Conservation (phyloP, 2,329 filamentous ascomycete species). For the Fusarium kyushuense region DNA sequence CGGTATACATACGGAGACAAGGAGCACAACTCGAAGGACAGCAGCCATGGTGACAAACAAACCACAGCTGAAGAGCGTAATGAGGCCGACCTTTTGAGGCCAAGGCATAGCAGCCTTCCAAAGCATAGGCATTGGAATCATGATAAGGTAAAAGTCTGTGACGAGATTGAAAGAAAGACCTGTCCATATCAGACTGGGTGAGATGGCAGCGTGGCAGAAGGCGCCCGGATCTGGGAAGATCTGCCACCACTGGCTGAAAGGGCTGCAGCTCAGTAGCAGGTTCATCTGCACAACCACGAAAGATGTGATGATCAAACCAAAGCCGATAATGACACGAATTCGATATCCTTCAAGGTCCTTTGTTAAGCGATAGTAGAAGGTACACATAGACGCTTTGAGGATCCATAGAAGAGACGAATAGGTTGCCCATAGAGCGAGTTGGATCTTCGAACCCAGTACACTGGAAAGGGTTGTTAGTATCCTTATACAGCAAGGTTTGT, state of each 20-base stretch:
- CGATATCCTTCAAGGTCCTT: slow-evolving; percentile 57
- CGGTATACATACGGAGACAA: slow-evolving; percentile 44
- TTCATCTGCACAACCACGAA: slow-evolving; percentile 63
- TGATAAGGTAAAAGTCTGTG: slow-evolving; percentile 70
- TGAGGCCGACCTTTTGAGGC: slow-evolving; percentile 55
- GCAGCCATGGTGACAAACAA: slow-evolving; percentile 57
- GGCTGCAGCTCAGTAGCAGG: slow-evolving; percentile 65
- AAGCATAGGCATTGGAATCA: slow-evolving; percentile 67
- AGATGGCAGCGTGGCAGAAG: slow-evolving; percentile 63
- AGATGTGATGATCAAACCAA: slow-evolving; percentile 60
- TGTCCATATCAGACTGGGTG: slow-evolving; percentile 63
- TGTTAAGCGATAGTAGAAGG: slow-evolving; percentile 68
- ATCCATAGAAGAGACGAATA: slow-evolving; percentile 67
- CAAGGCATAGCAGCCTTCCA: slow-evolving; percentile 54
- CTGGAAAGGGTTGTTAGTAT: slow-evolving; percentile 46
- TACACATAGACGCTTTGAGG: slow-evolving; percentile 67
- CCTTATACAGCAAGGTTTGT: fast-evolving
- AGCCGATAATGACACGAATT: slow-evolving; percentile 63
- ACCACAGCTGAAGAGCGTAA: slow-evolving; percentile 56
- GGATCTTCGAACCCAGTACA: slow-evolving; percentile 67
- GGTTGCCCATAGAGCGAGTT: slow-evolving; percentile 66
- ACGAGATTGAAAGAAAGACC: slow-evolving; percentile 64
- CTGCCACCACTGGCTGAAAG: slow-evolving; percentile 68
- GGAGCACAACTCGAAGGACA: slow-evolving; percentile 51
- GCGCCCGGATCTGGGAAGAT: slow-evolving; percentile 68